phyloP scores from a whole-genome alignment of 306 rosid genomes.

The Glycine latifolia region DNA sequence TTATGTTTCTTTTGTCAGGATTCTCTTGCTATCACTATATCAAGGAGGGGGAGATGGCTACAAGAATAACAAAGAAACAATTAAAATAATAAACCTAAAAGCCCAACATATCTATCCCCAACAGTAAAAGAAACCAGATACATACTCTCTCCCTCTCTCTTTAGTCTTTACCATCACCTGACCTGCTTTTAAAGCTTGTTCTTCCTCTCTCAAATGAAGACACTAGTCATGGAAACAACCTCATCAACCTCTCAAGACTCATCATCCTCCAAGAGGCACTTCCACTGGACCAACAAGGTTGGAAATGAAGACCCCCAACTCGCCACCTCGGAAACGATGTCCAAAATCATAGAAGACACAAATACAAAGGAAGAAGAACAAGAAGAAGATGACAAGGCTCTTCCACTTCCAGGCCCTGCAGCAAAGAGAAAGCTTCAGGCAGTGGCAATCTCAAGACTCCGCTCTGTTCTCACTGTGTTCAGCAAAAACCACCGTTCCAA shows the following conservation, averaged over 20 bases:
- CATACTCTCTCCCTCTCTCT: conserved; percentile 34
- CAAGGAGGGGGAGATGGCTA: conserved; percentile 43
- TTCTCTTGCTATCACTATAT: conserved; percentile 67
- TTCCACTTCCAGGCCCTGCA: conserved; percentile 27
- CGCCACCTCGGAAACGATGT: conserved; percentile 58
- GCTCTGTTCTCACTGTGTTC: conserved; percentile 77
- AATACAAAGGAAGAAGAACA: conserved; percentile 8
- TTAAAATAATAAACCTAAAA: conserved; percentile 34
- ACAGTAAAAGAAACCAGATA: conserved; percentile 54
- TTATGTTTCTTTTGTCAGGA: conserved; percentile 94
- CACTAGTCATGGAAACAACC: conserved; percentile 47
- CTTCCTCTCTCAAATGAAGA: conserved; percentile 59
- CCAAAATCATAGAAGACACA: conserved; percentile 48
- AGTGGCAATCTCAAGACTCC: conserved; percentile 74
- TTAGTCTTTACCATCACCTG: not conserved
- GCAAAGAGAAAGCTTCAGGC: conserved; percentile 71
- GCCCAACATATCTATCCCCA: conserved; percentile 51
- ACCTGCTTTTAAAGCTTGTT: conserved; percentile 51
- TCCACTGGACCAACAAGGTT: conserved; percentile 93
- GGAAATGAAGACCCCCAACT: conserved; percentile 58
- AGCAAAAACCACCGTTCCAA: conserved; percentile 74
- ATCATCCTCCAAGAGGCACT: conserved; percentile 93
- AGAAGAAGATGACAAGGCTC: conserved; percentile 20
- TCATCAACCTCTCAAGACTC: conserved; percentile 54
- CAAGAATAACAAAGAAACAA: conserved; percentile 51